A percentile compares a stretch with the other conserved stretches of the same genome.
Evolutionary conservation across 1,139 yeast species (phyloP).

Genomic region (Yamadazyma sp.): DNA sequence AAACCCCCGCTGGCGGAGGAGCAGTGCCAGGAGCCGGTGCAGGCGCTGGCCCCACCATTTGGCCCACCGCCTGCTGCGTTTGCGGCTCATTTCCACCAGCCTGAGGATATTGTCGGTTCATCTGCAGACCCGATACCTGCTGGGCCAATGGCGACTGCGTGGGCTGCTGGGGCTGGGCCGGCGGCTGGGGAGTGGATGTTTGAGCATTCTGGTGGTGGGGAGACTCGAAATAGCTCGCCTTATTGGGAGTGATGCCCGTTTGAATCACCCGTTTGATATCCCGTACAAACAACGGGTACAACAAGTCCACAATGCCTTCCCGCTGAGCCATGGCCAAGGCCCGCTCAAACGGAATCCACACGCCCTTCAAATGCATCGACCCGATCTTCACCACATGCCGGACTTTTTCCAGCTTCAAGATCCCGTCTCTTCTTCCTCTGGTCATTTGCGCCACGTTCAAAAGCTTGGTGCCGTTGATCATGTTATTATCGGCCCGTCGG

Average conservation of each 20-base stretch:
- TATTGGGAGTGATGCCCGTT: slow-evolving; percentile 46
- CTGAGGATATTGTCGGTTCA: slow-evolving; percentile 1
- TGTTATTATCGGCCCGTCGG: slow-evolving; percentile 87
- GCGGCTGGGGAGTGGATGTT: slow-evolving; percentile 7
- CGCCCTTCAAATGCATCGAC: slow-evolving; percentile 95
- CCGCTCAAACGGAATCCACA: slow-evolving; percentile 95
- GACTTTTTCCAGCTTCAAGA: slow-evolving; percentile 78
- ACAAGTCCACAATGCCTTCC: slow-evolving; percentile 80
- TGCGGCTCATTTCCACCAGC: neutral
- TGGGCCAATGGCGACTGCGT: neutral
- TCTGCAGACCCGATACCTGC: neutral
- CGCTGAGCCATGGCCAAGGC: slow-evolving; percentile 89
- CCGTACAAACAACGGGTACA: slow-evolving; percentile 85
- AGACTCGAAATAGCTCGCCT: slow-evolving; percentile 21
- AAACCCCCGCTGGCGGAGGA: slow-evolving; percentile 8
- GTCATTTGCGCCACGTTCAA: slow-evolving; percentile 59
- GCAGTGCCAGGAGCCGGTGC: slow-evolving; percentile 10
- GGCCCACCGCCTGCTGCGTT: neutral
- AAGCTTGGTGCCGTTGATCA: slow-evolving; percentile 91
- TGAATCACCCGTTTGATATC: slow-evolving; percentile 75
- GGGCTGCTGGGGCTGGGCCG: neutral
- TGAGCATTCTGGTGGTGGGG: slow-evolving; percentile 13
- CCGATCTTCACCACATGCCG: slow-evolving; percentile 95
- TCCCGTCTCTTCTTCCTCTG: slow-evolving; percentile 57
- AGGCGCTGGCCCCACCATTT: neutral